Conservation (phyloP, 306 rosid species). For the Betula pendula region DNA sequence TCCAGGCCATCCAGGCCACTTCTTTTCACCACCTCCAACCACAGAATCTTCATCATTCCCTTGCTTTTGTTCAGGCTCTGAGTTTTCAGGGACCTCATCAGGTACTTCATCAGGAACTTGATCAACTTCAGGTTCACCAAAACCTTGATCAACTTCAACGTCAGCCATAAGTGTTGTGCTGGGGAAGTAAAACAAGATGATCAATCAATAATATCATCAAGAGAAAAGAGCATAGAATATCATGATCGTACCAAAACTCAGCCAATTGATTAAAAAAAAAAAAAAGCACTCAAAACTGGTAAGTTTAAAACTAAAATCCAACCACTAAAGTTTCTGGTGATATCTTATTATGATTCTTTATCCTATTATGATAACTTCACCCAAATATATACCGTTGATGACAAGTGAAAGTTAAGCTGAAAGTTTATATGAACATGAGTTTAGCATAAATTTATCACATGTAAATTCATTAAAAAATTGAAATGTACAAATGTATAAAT, state of each 20-base stretch:
- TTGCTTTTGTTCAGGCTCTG: conserved; percentile 37
- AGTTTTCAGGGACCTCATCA: conserved; percentile 25
- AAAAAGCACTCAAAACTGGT: background rate
- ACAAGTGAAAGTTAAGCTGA: background rate
- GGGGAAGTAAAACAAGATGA: conserved; percentile 11
- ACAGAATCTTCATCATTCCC: conserved; percentile 46
- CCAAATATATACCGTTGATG: background rate
- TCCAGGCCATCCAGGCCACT: conserved; percentile 99
- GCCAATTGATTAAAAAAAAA: background rate
- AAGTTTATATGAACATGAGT: background rate
- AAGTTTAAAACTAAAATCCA: background rate
- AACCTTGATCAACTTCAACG: conserved; percentile 55
- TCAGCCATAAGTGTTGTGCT: conserved; percentile 59
- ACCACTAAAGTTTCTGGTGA: background rate
- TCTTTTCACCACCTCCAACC: conserved; percentile 66
- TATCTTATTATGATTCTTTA: background rate
- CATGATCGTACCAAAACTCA: background rate
- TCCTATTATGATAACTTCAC: background rate
- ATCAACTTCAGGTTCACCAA: conserved; percentile 31
- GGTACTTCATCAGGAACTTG: conserved; percentile 28
- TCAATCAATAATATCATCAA: background rate
- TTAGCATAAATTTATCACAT: background rate
- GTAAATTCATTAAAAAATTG: background rate
- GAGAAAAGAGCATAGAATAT: background rate
- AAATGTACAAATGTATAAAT: too few species aligned